Evolutionary conservation across 1,284 basidiomycete species (phyloP).

Genomic region (Termitomyces sp.): DNA sequence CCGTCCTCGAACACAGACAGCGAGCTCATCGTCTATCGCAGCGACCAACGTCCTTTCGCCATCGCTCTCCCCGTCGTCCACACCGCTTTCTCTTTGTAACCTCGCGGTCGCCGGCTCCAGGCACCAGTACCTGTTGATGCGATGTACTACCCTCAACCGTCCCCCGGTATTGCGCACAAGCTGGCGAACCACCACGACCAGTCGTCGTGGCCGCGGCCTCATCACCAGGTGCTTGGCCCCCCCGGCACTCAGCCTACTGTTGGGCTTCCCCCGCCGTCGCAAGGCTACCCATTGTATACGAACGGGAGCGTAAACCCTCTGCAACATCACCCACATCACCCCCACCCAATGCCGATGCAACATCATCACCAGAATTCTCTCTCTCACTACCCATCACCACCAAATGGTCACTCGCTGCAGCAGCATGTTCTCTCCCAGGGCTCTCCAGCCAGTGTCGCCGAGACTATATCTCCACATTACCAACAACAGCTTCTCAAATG

Average conservation of each 20-base stretch:
- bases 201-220: conserved; percentile 59
- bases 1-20: conserved; percentile 7
- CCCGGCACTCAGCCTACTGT: conserved; percentile 45
- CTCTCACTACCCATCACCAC: conserved; percentile 67
- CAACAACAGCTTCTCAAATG: conserved; percentile 78
- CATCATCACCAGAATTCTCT: conserved; percentile 76
- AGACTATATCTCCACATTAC: conserved; percentile 71
- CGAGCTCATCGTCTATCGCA: conserved; percentile 15
- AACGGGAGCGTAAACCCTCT: conserved; percentile 54
- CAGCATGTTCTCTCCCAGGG: conserved; percentile 53
- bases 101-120: conserved; percentile 8
- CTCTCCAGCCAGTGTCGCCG: conserved; percentile 60
- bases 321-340: conserved; percentile 60
- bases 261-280: conserved; percentile 60
- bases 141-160: conserved; percentile 80
- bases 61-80: not conserved
- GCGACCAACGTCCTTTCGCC: conserved; percentile 7
- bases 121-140: conserved; percentile 29
- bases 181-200: conserved; percentile 66
- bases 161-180: conserved; percentile 72
- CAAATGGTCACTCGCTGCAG: conserved; percentile 53
- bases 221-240: conserved; percentile 57
- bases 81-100: not conserved
- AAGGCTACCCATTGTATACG: conserved; percentile 67
- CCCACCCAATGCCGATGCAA: conserved; percentile 52